Conservation (phyloP, 2,329 filamentous ascomycete genomes). For the Albifimbria verrucaria region DNA sequence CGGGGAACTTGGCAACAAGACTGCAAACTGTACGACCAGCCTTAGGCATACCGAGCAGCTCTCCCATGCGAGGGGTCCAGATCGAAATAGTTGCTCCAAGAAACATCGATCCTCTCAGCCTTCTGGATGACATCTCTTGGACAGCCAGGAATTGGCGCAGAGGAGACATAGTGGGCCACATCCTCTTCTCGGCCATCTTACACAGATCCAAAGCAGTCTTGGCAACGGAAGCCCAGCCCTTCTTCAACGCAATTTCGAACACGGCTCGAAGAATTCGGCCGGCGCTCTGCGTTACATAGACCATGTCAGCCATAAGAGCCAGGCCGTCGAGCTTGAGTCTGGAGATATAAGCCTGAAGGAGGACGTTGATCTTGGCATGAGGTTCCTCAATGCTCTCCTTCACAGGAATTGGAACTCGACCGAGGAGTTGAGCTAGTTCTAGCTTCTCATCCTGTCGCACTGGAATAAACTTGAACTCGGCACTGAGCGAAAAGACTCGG, state of each 20-base stretch:
- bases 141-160: constrained; percentile 82
- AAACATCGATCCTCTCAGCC: constrained; percentile 89
- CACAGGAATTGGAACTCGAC: constrained; percentile 88
- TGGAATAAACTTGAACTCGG: constrained; percentile 98
- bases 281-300: constrained; percentile 97
- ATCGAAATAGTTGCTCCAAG: constrained; percentile 92
- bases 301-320: constrained; percentile 96
- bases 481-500: constrained; percentile 91
- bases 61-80: constrained; percentile 95
- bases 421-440: constrained; percentile 86
- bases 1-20: constrained; percentile 86
- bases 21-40: constrained; percentile 82
- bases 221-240: constrained; percentile 91
- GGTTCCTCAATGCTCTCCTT: constrained; percentile 98
- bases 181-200: constrained; percentile 98
- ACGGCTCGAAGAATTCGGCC: constrained; percentile 93
- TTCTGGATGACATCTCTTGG: constrained; percentile 85
- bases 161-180: constrained; percentile 99
- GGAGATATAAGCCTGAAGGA: constrained; percentile 95
- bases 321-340: constrained; percentile 90
- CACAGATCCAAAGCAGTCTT: constrained; percentile 91
- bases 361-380: constrained; percentile 96
- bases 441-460: constrained; percentile 97
- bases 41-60: constrained; percentile 86
- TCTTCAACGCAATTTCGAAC: constrained; percentile 96